Conservation (phyloP, 768 basidiomycete genomes). For the Atractiella rhizophila region DNA sequence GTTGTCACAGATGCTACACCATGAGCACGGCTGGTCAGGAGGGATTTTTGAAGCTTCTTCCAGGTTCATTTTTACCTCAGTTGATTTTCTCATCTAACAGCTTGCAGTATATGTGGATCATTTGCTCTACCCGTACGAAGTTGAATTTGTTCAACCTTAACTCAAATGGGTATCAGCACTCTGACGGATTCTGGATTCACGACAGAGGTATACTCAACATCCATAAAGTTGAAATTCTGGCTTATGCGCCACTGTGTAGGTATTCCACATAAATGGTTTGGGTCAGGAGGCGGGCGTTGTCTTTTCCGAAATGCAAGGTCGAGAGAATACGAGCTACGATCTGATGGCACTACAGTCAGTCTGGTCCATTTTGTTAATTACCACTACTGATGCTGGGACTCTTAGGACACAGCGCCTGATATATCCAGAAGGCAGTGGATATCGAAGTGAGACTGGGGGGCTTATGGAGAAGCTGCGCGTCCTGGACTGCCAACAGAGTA, state of each 20-base stretch:
- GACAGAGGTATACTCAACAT: conserved; percentile 46
- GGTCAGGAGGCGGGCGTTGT: conserved; percentile 72
- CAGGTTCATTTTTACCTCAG: conserved; percentile 22
- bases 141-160: no score
- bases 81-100: conserved; percentile 27
- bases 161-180: no score
- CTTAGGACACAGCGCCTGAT: conserved; percentile 49
- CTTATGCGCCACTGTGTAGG: no score
- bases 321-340: conserved; percentile 76
- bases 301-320: conserved; percentile 50
- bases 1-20: conserved; percentile 44
- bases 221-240: no score
- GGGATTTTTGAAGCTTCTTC: conserved; percentile 31
- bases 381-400: not conserved
- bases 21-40: conserved; percentile 84
- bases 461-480: conserved; percentile 72
- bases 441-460: conserved; percentile 90
- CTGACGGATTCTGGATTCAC: conserved; percentile 47
- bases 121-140: conserved; percentile 54
- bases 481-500: conserved; percentile 71
- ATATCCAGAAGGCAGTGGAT: conserved; percentile 58
- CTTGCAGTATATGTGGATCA: conserved; percentile 85
- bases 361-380: not conserved
- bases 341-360: conserved; percentile 61
- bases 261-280: conserved; percentile 55